A percentile compares a stretch with the other conserved stretches of the same genome.
phyloP scores from a whole-genome alignment of 202 grass and related monocot species.

The Zoysia matrella region DNA sequence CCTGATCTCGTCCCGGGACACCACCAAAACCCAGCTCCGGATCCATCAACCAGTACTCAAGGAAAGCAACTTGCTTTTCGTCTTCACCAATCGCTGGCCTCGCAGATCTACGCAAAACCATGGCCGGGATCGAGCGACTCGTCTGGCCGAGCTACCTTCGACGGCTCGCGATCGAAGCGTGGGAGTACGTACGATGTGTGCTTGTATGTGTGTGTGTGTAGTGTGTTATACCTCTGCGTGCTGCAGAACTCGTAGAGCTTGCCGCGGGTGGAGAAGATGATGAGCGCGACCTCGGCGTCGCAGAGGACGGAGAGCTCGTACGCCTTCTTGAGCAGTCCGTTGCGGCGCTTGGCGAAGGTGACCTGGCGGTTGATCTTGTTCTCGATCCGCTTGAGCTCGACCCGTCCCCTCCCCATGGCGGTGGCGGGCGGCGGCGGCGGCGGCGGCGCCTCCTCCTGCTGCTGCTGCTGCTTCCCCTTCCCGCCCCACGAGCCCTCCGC shows the following conservation, averaged over 20 bases:
- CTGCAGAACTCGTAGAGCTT: conserved; percentile 68
- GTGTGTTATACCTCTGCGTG: conserved; percentile 45
- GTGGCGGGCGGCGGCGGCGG: not conserved
- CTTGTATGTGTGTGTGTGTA: not conserved
- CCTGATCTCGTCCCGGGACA: not conserved
- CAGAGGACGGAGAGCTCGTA: too few species aligned
- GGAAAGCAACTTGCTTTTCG: not conserved
- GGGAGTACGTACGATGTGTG: too few species aligned
- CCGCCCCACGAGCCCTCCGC: not conserved
- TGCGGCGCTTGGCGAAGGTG: too few species aligned
- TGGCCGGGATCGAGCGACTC: not conserved
- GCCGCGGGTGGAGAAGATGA: conserved; percentile 65
- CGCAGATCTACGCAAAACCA: not conserved
- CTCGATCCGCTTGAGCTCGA: conserved; percentile 13
- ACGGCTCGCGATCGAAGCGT: too few species aligned
- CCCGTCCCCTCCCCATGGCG: conserved; percentile 47
- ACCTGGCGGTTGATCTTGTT: too few species aligned
- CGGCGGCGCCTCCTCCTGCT: not conserved
- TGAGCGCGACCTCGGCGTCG: conserved; percentile 12
- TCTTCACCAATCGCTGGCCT: not conserved
- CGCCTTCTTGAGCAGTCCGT: too few species aligned
- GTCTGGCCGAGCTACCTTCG: not conserved
- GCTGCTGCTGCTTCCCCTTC: not conserved
- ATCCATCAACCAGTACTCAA: too few species aligned
- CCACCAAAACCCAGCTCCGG: too few species aligned